A percentile compares a stretch with the other conserved stretches of the same genome.
phyloP scores from a whole-genome alignment of 1,284 basidiomycete genomes.

The Irpex rosettiformis region DNA sequence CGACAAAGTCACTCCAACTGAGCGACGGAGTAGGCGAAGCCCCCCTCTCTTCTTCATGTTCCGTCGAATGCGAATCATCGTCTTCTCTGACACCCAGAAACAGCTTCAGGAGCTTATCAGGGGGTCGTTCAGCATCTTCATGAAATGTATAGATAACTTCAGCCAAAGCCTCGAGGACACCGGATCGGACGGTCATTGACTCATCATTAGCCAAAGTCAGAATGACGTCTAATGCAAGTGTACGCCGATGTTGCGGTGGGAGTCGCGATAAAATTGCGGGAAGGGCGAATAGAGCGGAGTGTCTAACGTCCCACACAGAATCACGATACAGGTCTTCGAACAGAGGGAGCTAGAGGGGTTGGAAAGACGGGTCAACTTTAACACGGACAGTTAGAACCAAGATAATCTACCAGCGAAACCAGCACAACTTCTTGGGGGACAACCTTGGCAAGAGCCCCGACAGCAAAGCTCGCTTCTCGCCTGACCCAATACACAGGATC shows the following conservation, averaged over 20 bases:
- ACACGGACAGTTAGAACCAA: background rate
- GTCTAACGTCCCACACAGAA: constrained; percentile 80
- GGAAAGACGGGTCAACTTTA: constrained; percentile 7
- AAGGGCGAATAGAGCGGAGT: constrained; percentile 85
- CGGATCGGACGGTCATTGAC: constrained; percentile 70
- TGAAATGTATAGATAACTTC: constrained; percentile 90
- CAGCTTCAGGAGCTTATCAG: constrained; percentile 74
- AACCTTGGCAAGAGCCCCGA: constrained; percentile 86
- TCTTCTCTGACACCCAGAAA: constrained; percentile 38
- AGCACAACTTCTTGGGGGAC: constrained; percentile 70
- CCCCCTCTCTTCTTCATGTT: constrained; percentile 1
- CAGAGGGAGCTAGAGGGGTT: constrained; percentile 61
- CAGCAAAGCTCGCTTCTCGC: constrained; percentile 86
- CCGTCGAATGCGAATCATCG: constrained; percentile 16
- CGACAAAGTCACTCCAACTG: constrained; percentile 25
- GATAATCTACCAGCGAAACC: constrained; percentile 56
- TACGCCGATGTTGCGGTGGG: constrained; percentile 46
- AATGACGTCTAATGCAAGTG: constrained; percentile 63
- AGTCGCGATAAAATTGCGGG: constrained; percentile 78
- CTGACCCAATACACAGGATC: constrained; percentile 85
- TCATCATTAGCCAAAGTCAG: constrained; percentile 66
- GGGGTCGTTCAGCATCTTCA: constrained; percentile 65
- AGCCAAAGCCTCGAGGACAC: constrained; percentile 86
- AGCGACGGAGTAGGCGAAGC: constrained; percentile 14
- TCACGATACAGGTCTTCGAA: constrained; percentile 75